Conservation (phyloP, 805 yeast genomes). For the Starmerella riodocensis region DNA sequence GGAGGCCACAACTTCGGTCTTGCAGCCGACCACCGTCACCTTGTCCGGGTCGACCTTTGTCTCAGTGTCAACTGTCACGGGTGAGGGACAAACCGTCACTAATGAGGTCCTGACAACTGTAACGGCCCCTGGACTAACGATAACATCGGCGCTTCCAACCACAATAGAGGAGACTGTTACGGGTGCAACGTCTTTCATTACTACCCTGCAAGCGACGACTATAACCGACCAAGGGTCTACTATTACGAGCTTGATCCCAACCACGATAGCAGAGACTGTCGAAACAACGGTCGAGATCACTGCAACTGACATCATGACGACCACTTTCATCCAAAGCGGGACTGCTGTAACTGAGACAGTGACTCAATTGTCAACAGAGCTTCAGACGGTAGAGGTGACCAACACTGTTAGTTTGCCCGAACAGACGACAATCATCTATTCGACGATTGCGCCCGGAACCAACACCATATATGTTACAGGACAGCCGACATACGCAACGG, state of each 20-base stretch:
- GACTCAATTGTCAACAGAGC: not conserved
- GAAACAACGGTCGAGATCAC: not conserved
- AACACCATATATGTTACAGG: slow-evolving; percentile 8
- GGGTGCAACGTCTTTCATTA: not conserved
- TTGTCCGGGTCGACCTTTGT: too few relatives aligned
- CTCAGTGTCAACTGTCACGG: too few relatives aligned
- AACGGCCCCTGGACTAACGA: too few relatives aligned
- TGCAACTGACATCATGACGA: not conserved
- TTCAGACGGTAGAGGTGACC: slow-evolving; percentile 2
- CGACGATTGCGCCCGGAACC: slow-evolving; percentile 12
- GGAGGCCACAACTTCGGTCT: slow-evolving; percentile 3
- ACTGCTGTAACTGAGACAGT: not conserved
- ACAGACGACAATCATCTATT: slow-evolving; percentile 7
- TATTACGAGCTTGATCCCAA: not conserved
- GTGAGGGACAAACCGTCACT: too few relatives aligned
- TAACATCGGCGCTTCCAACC: too few relatives aligned
- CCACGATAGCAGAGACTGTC: not conserved
- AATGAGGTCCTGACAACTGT: too few relatives aligned
- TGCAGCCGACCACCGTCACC: slow-evolving; percentile 4
- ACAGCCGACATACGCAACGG: slow-evolving; percentile 1
- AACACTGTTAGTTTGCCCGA: slow-evolving; percentile 4
- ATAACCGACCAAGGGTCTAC: not conserved
- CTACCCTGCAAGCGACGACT: not conserved
- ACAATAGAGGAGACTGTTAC: not conserved
- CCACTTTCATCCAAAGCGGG: not conserved